Evolutionary conservation across 805 yeast genomes (phyloP).

Genomic region (Schwanniomyces sp.): DNA sequence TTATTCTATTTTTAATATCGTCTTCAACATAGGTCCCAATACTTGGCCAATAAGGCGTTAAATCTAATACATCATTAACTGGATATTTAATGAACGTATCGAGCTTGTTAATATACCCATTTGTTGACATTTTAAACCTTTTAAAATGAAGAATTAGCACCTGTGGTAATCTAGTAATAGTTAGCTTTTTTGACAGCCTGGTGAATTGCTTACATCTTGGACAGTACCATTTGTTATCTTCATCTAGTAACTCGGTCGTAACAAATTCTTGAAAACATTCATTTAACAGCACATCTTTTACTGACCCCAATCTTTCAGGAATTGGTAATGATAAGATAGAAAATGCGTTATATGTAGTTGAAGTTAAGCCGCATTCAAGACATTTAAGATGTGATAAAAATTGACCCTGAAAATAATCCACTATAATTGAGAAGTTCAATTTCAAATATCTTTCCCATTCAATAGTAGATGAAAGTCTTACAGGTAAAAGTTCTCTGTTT

Average conservation of each 20-base stretch:
- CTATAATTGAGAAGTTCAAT: conserved; percentile 75
- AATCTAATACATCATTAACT: conserved; percentile 50
- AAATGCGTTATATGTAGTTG: conserved; percentile 85
- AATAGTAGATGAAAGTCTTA: conserved; percentile 78
- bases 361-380: conserved; percentile 66
- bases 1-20: conserved; percentile 9
- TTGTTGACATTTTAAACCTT: conserved; percentile 59
- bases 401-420: conserved; percentile 87
- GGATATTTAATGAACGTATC: conserved; percentile 73
- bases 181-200: conserved; percentile 64
- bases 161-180: conserved; percentile 76
- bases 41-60: conserved; percentile 73
- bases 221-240: conserved; percentile 83
- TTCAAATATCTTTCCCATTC: conserved; percentile 91
- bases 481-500: conserved; percentile 67
- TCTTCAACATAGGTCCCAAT: conserved; percentile 29
- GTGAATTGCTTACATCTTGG: conserved; percentile 67
- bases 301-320: conserved; percentile 44
- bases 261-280: conserved; percentile 80
- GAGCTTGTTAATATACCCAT: conserved; percentile 52
- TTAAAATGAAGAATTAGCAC: conserved; percentile 82
- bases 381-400: conserved; percentile 78
- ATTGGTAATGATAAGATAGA: conserved; percentile 79
- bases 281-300: conserved; percentile 36
- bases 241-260: conserved; percentile 69